phyloP scores from a whole-genome alignment of 371 early-diverging fungal species.

The Mortierella sp. region DNA sequence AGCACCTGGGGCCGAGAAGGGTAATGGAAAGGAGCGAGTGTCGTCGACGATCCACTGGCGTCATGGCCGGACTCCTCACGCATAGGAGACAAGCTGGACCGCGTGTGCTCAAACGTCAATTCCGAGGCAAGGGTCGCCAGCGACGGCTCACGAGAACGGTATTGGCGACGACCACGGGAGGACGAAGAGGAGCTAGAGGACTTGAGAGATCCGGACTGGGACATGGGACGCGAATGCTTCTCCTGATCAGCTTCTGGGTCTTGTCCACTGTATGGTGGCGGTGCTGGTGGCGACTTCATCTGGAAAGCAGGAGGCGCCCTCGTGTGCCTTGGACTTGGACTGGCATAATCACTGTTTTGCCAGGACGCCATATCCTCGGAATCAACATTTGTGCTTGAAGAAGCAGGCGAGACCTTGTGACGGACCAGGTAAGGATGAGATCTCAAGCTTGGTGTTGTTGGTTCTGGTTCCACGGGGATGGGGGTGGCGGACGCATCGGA shows the following conservation, averaged over 20 bases:
- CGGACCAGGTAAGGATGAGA: slow-evolving; percentile 52
- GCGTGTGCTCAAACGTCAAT: slow-evolving; percentile 43
- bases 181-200: not conserved
- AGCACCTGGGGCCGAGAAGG: slow-evolving; percentile 28
- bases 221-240: slow-evolving; percentile 2
- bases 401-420: slow-evolving; percentile 35
- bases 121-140: slow-evolving; percentile 43
- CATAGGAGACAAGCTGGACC: slow-evolving; percentile 37
- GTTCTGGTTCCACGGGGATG: slow-evolving; percentile 42
- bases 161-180: slow-evolving; percentile 31
- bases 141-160: slow-evolving; percentile 49
- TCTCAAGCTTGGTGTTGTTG: slow-evolving; percentile 23
- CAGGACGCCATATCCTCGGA: slow-evolving; percentile 19
- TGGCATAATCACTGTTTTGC: slow-evolving; percentile 14
- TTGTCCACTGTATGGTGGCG: slow-evolving; percentile 51
- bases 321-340: slow-evolving; percentile 5
- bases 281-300: slow-evolving; percentile 37
- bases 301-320: slow-evolving; percentile 23
- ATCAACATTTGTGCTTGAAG: slow-evolving; percentile 26
- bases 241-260: slow-evolving; percentile 4
- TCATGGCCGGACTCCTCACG: slow-evolving; percentile 12
- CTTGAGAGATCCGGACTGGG: slow-evolving; percentile 5
- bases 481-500: slow-evolving; percentile 17
- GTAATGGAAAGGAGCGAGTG: slow-evolving; percentile 41
- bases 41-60: slow-evolving; percentile 1